Base-by-base conservation (phyloP, 208 protist genomes). In the Endotrypanum monterogeii region DNA sequence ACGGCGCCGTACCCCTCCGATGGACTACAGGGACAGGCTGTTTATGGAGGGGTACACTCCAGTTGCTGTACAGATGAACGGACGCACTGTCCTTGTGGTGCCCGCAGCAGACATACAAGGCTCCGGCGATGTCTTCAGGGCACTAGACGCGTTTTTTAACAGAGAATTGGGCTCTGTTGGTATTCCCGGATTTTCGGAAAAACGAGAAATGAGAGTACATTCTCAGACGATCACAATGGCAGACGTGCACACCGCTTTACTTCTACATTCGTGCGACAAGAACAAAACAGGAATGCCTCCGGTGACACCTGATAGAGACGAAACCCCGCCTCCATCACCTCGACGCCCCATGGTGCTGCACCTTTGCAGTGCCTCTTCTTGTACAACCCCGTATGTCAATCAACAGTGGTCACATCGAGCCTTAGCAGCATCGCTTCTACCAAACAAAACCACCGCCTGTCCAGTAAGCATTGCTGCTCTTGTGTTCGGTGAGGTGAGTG, bases 351-450 rank as follows among this genome's bases (percentile, higher is more conserved):
- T 48, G 14, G 67, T 79, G 25, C 18, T 79, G 58, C 75, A 79
- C 25, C 50, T 73, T 9, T 79, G 75, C 61, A 79, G 75, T 32
- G 58, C 75, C 3, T 28, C 63, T 16, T 9, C 75, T n/a, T 79
- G 75, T 37, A 57, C 37, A 30, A 57, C 52, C 0, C 75, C 75
- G 18, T 79, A 65, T 39, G 58, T 79, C 11, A 50, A 63, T 5
- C 75, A 79, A 61, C 67, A 79, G 75, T 79, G 75, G 75, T 55
- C 75, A n/a, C 60, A 73, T 44, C 41, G 75, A 48, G 68, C 50
- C 8, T 58, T 58, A 18, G 50, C 37, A 51, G 60, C 68, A 12
- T 18, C 48, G 58, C 75, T 32, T 0, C 28, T 41, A 16, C 2
- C 12, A 4, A n/a, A 50, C 35, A 20, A 25, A 54, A 57, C 7